A percentile compares a stretch with the other conserved stretches of the same genome.
These are phyloP conservation scores for Xylaria grammica DNA, from an alignment of 495 filamentous ascomycete species.

Conservation along the genomic window DNA sequence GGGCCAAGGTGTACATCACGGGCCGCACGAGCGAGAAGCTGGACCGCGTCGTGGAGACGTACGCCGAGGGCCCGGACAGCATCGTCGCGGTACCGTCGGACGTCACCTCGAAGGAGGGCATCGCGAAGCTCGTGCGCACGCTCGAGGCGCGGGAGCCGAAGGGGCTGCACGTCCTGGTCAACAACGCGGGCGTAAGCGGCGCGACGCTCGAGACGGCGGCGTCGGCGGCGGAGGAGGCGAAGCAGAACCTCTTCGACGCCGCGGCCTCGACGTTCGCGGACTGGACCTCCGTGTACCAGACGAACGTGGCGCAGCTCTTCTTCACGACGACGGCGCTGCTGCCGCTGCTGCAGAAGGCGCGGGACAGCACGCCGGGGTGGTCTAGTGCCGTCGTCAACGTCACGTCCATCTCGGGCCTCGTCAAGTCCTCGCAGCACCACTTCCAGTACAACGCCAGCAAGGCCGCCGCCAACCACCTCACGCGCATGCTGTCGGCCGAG, in stretches of 20 bases:
- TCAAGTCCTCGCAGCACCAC: conserved; percentile 72
- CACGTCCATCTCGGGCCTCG: conserved; percentile 74
- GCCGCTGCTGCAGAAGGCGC: conserved; percentile 66
- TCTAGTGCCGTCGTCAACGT: conserved; percentile 75
- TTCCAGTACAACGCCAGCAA: conserved; percentile 79
- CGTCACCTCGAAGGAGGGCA: conserved; percentile 50
- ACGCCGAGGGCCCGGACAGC: conserved; percentile 37
- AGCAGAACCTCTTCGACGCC: conserved; percentile 64
- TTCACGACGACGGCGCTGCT: conserved; percentile 76
- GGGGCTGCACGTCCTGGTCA: conserved; percentile 75
- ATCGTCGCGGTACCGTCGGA: conserved; percentile 46
- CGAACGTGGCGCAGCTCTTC: conserved; percentile 82
- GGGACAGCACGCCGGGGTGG: conserved; percentile 57
- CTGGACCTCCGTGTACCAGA: conserved; percentile 75
- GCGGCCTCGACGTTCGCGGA: conserved; percentile 72
- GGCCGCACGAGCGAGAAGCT: conserved; percentile 64
- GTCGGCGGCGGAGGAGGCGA: conserved; percentile 53
- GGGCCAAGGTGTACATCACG: conserved; percentile 85
- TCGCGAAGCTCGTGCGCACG: conserved; percentile 66
- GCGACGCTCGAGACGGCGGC: conserved; percentile 61
- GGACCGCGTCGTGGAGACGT: conserved; percentile 37
- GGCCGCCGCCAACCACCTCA: conserved; percentile 76
- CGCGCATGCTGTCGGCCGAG: conserved; percentile 71
- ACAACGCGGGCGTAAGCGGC: conserved; percentile 68
- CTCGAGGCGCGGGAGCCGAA: conserved; percentile 61